Evolutionary conservation across 2,329 filamentous ascomycete species (phyloP).

Genomic region (Beauveria sp.): DNA sequence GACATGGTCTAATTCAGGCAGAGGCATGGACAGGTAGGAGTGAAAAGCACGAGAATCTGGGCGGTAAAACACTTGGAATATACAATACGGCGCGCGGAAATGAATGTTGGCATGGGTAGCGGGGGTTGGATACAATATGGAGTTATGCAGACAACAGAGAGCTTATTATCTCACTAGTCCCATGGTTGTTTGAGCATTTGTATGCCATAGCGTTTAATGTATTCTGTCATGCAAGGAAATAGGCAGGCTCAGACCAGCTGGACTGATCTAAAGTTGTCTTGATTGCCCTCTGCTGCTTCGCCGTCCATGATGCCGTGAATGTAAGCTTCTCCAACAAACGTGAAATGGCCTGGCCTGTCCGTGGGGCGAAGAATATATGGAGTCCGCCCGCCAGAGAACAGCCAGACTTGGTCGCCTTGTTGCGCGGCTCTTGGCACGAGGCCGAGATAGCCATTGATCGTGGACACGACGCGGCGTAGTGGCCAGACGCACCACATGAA

Average conservation of each 20-base stretch:
- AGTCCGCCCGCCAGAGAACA: constrained; percentile 2
- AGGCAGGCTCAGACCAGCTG: background rate
- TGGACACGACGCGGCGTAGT: constrained; percentile 3
- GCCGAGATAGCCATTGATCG: constrained; percentile 10
- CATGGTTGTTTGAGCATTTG: background rate
- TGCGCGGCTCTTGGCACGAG: background rate
- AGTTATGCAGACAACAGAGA: background rate
- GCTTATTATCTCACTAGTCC: background rate
- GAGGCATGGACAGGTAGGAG: background rate
- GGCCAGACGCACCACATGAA: constrained; percentile 10
- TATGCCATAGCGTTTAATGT: background rate
- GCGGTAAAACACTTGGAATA: background rate
- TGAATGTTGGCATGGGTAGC: background rate
- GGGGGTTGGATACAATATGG: background rate
- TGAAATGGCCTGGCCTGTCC: background rate
- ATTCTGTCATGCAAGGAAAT: background rate
- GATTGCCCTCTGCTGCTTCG: constrained; percentile 2
- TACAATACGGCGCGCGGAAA: background rate
- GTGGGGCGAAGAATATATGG: constrained; percentile 6
- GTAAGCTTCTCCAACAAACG: constrained; percentile 5
- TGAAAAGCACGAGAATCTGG: background rate
- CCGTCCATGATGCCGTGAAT: constrained; percentile 9
- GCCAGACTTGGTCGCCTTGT: constrained; percentile 12
- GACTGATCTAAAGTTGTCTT: background rate
- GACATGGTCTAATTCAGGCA: background rate